phyloP scores from a whole-genome alignment of 2,329 filamentous ascomycete species.

The Dothiorella sarmentorum region DNA sequence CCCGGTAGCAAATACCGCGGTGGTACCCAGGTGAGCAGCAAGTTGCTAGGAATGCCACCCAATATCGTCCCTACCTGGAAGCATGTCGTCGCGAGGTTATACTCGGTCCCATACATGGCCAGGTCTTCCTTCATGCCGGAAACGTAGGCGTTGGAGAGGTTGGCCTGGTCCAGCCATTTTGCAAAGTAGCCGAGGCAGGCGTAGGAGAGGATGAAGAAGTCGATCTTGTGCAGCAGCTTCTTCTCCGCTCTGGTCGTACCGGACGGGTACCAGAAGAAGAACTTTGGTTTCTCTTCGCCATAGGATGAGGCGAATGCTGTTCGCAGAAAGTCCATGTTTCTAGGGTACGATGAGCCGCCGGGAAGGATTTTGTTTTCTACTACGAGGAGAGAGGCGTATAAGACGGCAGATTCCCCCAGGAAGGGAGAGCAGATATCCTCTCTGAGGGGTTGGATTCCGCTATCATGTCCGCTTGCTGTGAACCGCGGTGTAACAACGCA shows the following conservation, averaged over 20 bases:
- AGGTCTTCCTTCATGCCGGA: slow-evolving; percentile 31
- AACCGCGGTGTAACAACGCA: background rate
- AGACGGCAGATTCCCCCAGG: too few relatives aligned
- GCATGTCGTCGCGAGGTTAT: slow-evolving; percentile 20
- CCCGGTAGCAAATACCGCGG: slow-evolving; percentile 10
- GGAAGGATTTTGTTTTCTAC: too few relatives aligned
- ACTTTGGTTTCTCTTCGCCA: background rate
- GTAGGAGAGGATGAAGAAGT: slow-evolving; percentile 20
- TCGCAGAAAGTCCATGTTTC: background rate
- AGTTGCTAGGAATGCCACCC: background rate
- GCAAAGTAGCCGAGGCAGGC: slow-evolving; percentile 22
- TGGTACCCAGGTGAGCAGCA: slow-evolving; percentile 6
- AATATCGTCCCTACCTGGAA: slow-evolving; percentile 7
- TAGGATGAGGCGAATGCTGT: background rate
- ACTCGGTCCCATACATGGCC: slow-evolving; percentile 19
- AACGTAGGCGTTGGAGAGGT: slow-evolving; percentile 28
- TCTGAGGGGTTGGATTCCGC: background rate
- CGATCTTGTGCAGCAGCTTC: slow-evolving; percentile 22
- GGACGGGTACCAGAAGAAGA: slow-evolving; percentile 15
- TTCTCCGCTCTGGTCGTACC: slow-evolving; percentile 19
- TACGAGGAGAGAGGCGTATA: background rate
- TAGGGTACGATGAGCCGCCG: background rate
- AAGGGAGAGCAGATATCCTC: background rate
- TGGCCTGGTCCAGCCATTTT: slow-evolving; percentile 26
- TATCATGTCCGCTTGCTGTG: background rate